phyloP scores from a whole-genome alignment of 768 basidiomycete species.

The Mycena indigotica region DNA sequence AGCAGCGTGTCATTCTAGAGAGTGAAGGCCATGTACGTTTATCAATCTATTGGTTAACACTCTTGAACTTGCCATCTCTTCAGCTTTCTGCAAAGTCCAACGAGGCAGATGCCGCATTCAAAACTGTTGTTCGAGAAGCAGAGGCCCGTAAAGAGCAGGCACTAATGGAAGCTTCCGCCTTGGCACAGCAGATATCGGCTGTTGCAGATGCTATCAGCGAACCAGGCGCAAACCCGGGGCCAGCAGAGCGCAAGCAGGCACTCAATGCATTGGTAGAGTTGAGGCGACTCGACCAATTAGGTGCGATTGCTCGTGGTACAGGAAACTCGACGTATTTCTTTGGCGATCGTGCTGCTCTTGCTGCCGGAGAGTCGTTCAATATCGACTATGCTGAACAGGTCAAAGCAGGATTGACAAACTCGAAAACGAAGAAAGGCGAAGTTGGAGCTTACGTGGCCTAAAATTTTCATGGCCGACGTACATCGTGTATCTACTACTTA shows the following conservation, averaged over 20 bases:
- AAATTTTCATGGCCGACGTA: too few species aligned
- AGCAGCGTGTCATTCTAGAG: constrained; percentile 57
- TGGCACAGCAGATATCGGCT: constrained; percentile 50
- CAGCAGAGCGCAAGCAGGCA: constrained; percentile 41
- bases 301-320: constrained; percentile 50
- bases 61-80: background rate
- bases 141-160: constrained; percentile 46
- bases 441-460: background rate
- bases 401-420: constrained; percentile 39
- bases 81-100: constrained; percentile 53
- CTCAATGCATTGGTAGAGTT: constrained; percentile 49
- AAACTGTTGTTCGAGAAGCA: constrained; percentile 52
- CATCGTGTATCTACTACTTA: too few species aligned
- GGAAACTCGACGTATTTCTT: constrained; percentile 63
- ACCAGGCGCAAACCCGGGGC: constrained; percentile 28
- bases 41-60: background rate
- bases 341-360: constrained; percentile 38
- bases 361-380: constrained; percentile 44
- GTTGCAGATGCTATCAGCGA: constrained; percentile 45
- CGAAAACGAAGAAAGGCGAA: constrained; percentile 4
- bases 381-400: constrained; percentile 52
- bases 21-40: constrained; percentile 52
- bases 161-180: constrained; percentile 48
- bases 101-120: constrained; percentile 56
- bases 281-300: constrained; percentile 52